Evolutionary conservation across 345 rosid genomes (phyloP).

Genomic region (Noccaea bulbosa): DNA sequence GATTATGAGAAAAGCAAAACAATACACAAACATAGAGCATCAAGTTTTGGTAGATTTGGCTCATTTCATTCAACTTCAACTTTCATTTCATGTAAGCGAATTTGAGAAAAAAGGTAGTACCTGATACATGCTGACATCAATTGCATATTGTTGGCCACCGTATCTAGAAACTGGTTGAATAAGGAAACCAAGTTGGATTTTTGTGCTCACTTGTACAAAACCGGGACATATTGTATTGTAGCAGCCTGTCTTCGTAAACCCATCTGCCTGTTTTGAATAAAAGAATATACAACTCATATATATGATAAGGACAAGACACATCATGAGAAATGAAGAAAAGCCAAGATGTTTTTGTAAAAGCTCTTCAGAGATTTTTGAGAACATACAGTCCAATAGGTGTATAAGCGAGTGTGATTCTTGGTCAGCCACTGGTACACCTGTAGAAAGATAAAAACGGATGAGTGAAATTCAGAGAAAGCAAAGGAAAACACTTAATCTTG

Average conservation of each 20-base stretch:
- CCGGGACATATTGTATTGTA: constrained; percentile 26
- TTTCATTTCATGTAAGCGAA: neutral
- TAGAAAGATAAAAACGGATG: neutral
- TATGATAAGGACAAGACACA: too few relatives aligned
- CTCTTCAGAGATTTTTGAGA: neutral
- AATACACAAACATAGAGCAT: neutral
- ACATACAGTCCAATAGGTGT: constrained; percentile 30
- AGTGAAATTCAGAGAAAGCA: neutral
- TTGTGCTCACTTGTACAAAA: constrained; percentile 14
- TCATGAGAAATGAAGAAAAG: neutral
- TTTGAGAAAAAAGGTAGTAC: neutral
- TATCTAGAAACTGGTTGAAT: constrained; percentile 15
- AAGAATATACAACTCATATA: neutral
- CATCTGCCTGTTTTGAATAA: constrained; percentile 20
- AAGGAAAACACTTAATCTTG: neutral
- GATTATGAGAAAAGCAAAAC: neutral
- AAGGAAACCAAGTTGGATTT: constrained; percentile 5
- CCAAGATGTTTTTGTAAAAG: too few relatives aligned
- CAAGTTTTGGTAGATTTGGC: neutral
- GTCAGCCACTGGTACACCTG: constrained; percentile 27
- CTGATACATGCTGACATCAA: constrained; percentile 1
- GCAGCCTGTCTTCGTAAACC: constrained; percentile 18
- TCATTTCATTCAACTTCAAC: neutral
- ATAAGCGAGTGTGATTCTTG: constrained; percentile 28
- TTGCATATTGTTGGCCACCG: constrained; percentile 5